Base-by-base conservation (phyloP, 257 asterid genomes). In the Parsonsia alboflavescens region DNA sequence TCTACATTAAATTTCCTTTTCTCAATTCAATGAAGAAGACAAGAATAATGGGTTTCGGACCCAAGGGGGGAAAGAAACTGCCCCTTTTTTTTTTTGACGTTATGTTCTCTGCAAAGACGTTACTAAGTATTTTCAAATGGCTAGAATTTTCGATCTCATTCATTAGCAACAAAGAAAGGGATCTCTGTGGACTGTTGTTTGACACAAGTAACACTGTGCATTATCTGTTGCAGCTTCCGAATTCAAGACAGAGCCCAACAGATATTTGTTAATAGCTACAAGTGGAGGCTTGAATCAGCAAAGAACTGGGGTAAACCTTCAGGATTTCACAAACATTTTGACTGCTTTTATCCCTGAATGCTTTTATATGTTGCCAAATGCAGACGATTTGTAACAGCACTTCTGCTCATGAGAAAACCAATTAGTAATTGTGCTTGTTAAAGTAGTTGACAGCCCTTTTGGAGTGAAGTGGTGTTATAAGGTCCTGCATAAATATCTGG, bases 251-350 rank as follows among this genome's bases (percentile, higher is more conserved):
- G 76, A 69, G 30, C 86, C 84, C 22, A 66, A 81, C 39, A 79
- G 94, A 49, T 89, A 89, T 77, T 82, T 91, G 81, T 50, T 89
- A 78, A 89, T 91, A 71, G 91, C 91, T 70, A 88, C 96, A 1
- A 91, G 97, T 62, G 97, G 97, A 73, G 97, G 97, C 52, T 75
- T 91, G 70, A 91, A 91, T 82, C 97, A 91, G 71, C 97, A 91
- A 75, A 88, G 97, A 86, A 89, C 94, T 22, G 96, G 97, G 90
- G 97, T 89, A 78, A 68, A 78, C 6, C 8, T 67, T 70, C 68
- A 26, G 10, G 61, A 39, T 13, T 74, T 15, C 50, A 57, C 63
- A 2, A 5, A 57, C 22, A 4, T n/a, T 10, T 7, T 61, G 39
- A 33, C 3, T 33, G 39, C 39, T 33, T n/a, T n/a, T 52, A 17